phyloP scores from a whole-genome alignment of 306 rosid genomes.

The Vachellia collinsii region DNA sequence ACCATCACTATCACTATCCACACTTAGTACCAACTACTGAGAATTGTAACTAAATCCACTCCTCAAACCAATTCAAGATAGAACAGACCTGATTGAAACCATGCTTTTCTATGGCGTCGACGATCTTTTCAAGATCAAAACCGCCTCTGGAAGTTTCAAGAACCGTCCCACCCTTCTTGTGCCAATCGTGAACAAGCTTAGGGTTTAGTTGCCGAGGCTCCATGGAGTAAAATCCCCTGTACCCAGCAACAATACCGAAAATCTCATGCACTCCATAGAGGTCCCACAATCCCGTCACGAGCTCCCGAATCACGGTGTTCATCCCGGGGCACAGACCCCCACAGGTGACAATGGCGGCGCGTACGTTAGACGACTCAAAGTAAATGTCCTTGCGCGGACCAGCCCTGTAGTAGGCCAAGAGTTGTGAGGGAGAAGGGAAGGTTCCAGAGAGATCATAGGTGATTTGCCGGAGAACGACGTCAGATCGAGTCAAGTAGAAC shows the following conservation, averaged over 20 bases:
- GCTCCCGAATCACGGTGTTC: conserved; percentile 85
- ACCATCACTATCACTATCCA: not conserved
- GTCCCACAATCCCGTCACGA: conserved; percentile 68
- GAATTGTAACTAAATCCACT: not conserved
- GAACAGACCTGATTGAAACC: conserved; percentile 69
- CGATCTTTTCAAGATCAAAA: conserved; percentile 65
- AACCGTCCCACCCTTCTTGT: conserved; percentile 66
- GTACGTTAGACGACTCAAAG: conserved; percentile 35
- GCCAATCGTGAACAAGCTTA: conserved; percentile 59
- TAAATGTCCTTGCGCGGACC: conserved; percentile 51
- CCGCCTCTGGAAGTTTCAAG: conserved; percentile 90
- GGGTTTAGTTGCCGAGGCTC: conserved; percentile 48
- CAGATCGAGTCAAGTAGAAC: conserved; percentile 48
- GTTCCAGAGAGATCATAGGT: conserved; percentile 44
- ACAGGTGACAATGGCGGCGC: conserved; percentile 73
- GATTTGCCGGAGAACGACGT: conserved; percentile 52
- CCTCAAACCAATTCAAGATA: not conserved
- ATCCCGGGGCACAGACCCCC: conserved; percentile 81
- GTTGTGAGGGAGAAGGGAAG: conserved; percentile 1
- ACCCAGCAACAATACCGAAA: conserved; percentile 69
- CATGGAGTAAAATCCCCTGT: conserved; percentile 70
- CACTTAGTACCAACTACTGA: not conserved
- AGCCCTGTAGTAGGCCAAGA: conserved; percentile 33
- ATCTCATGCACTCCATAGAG: conserved; percentile 75
- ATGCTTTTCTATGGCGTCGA: conserved; percentile 61